Percentiles rank a stretch among this genome's conserved stretches.
phyloP scores from a whole-genome alignment of 2,329 filamentous ascomycete genomes.

The Coleophoma cylindrospora region DNA sequence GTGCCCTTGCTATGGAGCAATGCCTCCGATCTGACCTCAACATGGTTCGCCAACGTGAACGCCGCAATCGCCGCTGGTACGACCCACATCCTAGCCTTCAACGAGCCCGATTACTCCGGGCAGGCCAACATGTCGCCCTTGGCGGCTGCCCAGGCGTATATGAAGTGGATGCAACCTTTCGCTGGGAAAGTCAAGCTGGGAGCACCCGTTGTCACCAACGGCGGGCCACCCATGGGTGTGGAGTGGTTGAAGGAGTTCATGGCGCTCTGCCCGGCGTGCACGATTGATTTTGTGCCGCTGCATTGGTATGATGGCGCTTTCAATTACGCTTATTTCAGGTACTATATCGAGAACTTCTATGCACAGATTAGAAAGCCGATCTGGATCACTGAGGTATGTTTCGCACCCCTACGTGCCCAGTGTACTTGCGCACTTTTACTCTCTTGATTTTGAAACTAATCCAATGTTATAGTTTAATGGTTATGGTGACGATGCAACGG shows the following conservation, averaged over 20 bases:
- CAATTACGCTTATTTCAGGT: constrained; percentile 32
- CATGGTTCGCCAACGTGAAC: background rate
- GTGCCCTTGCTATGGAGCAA: constrained; percentile 63
- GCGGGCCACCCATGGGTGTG: constrained; percentile 23
- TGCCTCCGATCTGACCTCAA: constrained; percentile 21
- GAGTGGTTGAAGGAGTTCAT: constrained; percentile 36
- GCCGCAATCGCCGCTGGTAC: constrained; percentile 44
- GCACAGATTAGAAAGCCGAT: constrained; percentile 28
- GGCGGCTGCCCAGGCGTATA: constrained; percentile 32
- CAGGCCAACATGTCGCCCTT: constrained; percentile 43
- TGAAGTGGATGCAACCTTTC: constrained; percentile 35
- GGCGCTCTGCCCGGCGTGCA: constrained; percentile 31
- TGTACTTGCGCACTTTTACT: no score
- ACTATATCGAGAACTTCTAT: constrained; percentile 32
- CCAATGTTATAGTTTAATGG: constrained; percentile 19
- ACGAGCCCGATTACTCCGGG: constrained; percentile 57
- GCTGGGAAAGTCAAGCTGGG: constrained; percentile 32
- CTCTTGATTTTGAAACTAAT: no score
- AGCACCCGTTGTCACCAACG: constrained; percentile 38
- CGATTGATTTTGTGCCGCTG: constrained; percentile 37
- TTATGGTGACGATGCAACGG: constrained; percentile 24
- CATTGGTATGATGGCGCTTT: constrained; percentile 36
- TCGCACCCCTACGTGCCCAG: no score
- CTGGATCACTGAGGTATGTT: constrained; percentile 34
- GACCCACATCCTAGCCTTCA: constrained; percentile 58